Base-by-base conservation (phyloP, 768 basidiomycete genomes). In the Hygrophorus pudorinus region DNA sequence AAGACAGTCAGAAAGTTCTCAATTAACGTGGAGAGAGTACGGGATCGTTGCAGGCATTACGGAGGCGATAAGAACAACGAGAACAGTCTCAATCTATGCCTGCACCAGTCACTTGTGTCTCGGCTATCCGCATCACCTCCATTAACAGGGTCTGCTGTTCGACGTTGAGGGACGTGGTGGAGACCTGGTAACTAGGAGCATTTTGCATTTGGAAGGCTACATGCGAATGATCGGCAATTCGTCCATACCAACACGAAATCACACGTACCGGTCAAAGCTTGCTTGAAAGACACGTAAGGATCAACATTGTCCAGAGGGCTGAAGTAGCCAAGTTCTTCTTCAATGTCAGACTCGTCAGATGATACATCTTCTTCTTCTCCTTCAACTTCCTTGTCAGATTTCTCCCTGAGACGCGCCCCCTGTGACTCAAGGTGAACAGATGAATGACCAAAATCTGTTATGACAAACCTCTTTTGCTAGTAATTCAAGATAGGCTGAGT, bases 401-500 rank as follows among this genome's bases (percentile, higher is more conserved):
- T 75, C 50, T 78, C 75, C 49, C 85, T 75, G 48, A 86, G 71
- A 42, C 87, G 82, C 27, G 77, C 79, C 36, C 85, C 78, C 85
- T 87, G 54, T 44, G 40, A 21, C 35, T 24, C 14, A 35, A 37
- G 9, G 20, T 42, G 9, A 49, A 32, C 13, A 32, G 28, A 34
- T n/a, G 34, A 42, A 38, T 30, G 18, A 41, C 37, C 29, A 28
- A 40, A 40, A 31, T 38, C 18, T 2, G 38, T 51, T 42, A 42
- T 9, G 8, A 51, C 63, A 36, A 58, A 85, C 86, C 73, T 91
- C 84, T 52, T 78, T 77, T 5, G 87, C 89, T 28, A 93, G 73
- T 72, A 89, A 66, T 59, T 92, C 88, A 35, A 90, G 70, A 57
- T 91, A 93, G 5, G 83, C 85, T 6, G 87, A 88, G 53, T 90